Evolutionary conservation across 2,329 filamentous ascomycete species (phyloP).

Genomic region (Xylariaceae sp.): DNA sequence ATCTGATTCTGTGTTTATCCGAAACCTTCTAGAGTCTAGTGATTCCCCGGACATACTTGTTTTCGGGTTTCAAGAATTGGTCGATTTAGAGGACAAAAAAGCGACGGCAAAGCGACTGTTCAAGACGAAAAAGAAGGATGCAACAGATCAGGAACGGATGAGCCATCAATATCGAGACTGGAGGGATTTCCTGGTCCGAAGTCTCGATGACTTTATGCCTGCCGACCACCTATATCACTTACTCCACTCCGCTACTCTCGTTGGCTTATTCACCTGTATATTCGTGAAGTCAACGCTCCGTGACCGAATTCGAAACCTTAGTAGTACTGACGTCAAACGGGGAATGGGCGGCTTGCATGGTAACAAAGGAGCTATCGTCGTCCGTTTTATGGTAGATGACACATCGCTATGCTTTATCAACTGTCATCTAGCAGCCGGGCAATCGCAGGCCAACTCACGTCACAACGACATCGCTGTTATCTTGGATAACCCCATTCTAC

Average conservation of each 20-base stretch:
- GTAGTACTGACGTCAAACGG: conserved; percentile 81
- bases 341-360: conserved; percentile 94
- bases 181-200: conserved; percentile 81
- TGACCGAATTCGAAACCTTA: conserved; percentile 70
- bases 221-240: conserved; percentile 74
- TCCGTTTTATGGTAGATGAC: conserved; percentile 92
- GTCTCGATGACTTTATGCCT: conserved; percentile 79
- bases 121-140: conserved; percentile 76
- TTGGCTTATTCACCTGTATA: conserved; percentile 92
- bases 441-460: conserved; percentile 81
- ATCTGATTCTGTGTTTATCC: conserved; percentile 72
- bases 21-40: conserved; percentile 70
- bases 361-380: conserved; percentile 89
- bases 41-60: conserved; percentile 83
- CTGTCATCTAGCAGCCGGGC: conserved; percentile 92
- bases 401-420: conserved; percentile 95
- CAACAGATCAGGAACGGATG: conserved; percentile 83
- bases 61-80: conserved; percentile 98
- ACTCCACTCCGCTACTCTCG: conserved; percentile 82
- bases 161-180: conserved; percentile 96
- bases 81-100: conserved; percentile 95
- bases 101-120: conserved; percentile 94
- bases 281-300: conserved; percentile 83
- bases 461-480: conserved; percentile 92
- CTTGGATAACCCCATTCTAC: conserved; percentile 73